Evolutionary conservation across 257 asterid species (phyloP).

Genomic region (Plantago major): DNA sequence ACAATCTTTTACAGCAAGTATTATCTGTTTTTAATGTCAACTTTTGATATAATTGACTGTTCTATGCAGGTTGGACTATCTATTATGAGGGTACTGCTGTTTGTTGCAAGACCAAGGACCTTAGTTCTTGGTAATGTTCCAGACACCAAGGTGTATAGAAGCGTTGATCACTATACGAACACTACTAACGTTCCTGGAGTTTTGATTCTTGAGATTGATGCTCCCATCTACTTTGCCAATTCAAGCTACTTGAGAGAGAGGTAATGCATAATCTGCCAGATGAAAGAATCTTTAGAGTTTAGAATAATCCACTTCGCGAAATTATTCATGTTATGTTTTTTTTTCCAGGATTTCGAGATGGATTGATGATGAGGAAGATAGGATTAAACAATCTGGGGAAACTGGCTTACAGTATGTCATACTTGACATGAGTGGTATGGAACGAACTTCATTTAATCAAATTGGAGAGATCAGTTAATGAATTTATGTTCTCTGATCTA

Average conservation of each 20-base stretch:
- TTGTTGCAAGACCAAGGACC: slow-evolving; percentile 83
- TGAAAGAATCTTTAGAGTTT: neutral
- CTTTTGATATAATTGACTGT: neutral
- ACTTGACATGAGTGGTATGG: slow-evolving; percentile 24
- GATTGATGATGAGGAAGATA: slow-evolving; percentile 28
- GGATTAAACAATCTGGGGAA: slow-evolving; percentile 17
- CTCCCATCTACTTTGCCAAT: slow-evolving; percentile 90
- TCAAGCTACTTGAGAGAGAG: slow-evolving; percentile 90
- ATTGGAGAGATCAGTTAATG: neutral
- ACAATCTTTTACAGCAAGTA: neutral
- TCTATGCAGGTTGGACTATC: slow-evolving; percentile 65
- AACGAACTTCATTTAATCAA: neutral
- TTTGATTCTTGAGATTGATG: slow-evolving; percentile 74
- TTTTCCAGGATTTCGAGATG: slow-evolving; percentile 45
- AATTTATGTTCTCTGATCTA: slow-evolving; percentile 5
- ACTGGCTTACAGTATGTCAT: slow-evolving; percentile 20
- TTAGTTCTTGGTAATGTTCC: slow-evolving; percentile 79
- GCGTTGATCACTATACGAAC: slow-evolving; percentile 66
- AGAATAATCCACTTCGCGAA: neutral
- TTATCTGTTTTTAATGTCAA: neutral
- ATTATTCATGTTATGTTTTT: neutral
- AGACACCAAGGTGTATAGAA: slow-evolving; percentile 63
- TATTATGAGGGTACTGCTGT: slow-evolving; percentile 59
- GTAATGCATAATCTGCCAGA: slow-evolving; percentile 27
- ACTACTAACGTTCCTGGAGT: slow-evolving; percentile 60